A percentile compares a stretch with the other conserved stretches of the same genome.
Evolutionary conservation across 148 eudicot genomes (phyloP).

Genomic region (Vaccinium darrowii): DNA sequence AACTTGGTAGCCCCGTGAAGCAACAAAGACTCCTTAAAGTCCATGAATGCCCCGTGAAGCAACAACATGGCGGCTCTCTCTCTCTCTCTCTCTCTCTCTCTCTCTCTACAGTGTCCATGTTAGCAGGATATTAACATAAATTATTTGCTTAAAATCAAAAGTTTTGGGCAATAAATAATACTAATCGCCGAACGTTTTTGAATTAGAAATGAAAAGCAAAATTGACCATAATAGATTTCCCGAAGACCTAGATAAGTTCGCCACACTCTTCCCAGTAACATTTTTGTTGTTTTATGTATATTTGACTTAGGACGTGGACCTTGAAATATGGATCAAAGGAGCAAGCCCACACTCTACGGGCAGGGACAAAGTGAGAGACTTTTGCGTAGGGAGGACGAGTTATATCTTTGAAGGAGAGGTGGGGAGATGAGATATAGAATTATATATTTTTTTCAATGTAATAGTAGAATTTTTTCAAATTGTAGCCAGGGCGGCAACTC

Average conservation of each 20-base stretch:
- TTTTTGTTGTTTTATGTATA: background rate
- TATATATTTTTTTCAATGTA: too few relatives aligned
- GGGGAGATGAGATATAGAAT: too few relatives aligned
- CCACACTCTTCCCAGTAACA: background rate
- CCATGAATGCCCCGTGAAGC: background rate
- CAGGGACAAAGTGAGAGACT: too few relatives aligned
- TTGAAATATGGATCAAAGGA: background rate
- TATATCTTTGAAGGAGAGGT: too few relatives aligned
- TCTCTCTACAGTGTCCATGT: background rate
- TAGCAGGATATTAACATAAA: background rate
- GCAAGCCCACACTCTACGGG: background rate
- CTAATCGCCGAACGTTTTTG: background rate
- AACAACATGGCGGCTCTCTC: background rate
- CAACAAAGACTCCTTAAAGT: background rate
- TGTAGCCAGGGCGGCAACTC: too few relatives aligned
- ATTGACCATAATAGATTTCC: background rate
- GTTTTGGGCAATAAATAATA: background rate
- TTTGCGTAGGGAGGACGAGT: too few relatives aligned
- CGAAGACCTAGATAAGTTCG: background rate
- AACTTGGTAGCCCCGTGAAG: background rate
- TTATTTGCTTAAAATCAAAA: background rate
- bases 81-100: background rate
- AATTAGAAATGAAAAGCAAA: background rate
- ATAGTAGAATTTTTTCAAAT: too few relatives aligned
- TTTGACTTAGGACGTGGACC: background rate